Percentiles rank a stretch among this genome's conserved stretches.
Evolutionary conservation across 768 basidiomycete genomes (phyloP).

Genomic region (Neoboletus brunneissimus): DNA sequence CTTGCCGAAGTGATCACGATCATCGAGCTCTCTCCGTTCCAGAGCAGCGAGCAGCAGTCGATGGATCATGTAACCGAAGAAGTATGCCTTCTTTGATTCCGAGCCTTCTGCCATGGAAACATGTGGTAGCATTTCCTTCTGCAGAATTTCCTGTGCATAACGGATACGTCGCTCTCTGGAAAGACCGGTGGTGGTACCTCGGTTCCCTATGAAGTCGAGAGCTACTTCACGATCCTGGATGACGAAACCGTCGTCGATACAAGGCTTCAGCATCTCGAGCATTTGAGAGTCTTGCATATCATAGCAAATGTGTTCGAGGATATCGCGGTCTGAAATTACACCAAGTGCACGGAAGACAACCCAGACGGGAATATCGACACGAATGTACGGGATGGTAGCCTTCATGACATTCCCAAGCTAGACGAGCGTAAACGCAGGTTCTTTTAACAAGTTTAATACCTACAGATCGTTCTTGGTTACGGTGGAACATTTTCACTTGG

Average conservation of each 20-base stretch:
- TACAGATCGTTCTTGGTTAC: conserved; percentile 85
- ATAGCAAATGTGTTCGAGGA: conserved; percentile 97
- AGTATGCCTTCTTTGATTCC: conserved; percentile 98
- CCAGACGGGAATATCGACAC: conserved; percentile 97
- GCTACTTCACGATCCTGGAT: conserved; percentile 97
- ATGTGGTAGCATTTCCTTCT: conserved; percentile 98
- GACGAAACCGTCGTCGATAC: conserved; percentile 97
- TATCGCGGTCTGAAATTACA: conserved; percentile 96
- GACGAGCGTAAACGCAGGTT: conserved; percentile 2
- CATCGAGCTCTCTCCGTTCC: conserved; percentile 93
- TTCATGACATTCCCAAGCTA: conserved; percentile 92
- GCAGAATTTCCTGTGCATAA: conserved; percentile 95
- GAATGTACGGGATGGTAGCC: conserved; percentile 96
- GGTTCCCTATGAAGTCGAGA: conserved; percentile 96
- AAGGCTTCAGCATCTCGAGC: conserved; percentile 97
- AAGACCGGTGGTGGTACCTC: conserved; percentile 92
- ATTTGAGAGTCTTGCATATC: conserved; percentile 95
- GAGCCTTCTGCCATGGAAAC: conserved; percentile 95
- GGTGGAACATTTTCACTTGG: conserved; percentile 95
- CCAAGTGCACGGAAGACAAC: conserved; percentile 98
- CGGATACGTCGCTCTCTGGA: conserved; percentile 90
- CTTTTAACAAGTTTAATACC: conserved; percentile 26
- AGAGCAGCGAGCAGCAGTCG: conserved; percentile 89
- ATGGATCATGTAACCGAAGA: conserved; percentile 99
- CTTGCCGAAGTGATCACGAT: conserved; percentile 99